Base-by-base conservation (phyloP, 2,329 filamentous ascomycete species). In the Anisogramma anomala region DNA sequence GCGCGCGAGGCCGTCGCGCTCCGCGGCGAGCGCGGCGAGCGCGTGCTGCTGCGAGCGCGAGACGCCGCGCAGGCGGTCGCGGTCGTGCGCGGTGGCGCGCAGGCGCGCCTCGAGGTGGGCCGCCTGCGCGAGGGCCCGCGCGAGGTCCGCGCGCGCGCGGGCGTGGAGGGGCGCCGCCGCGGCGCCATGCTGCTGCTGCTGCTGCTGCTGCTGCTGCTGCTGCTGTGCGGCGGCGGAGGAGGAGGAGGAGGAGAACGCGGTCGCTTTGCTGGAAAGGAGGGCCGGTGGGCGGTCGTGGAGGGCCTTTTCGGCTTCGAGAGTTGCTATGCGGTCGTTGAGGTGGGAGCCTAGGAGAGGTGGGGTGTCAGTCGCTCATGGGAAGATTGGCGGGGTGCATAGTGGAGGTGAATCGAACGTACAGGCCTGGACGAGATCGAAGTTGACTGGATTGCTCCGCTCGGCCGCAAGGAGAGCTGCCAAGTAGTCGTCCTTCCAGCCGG, bases 401-500 rank as follows among this genome's bases (percentile, higher is more conserved):
- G 11, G 11, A 25, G 26, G 47, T 19, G 45, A 41, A 47, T 42
- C 27, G 30, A 13, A 58, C 75, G 51, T 58, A 94, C 88, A 94
- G 47, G 84, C 80, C 57, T 86, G 72, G 53, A 94, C 82, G 47
- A 93, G 72, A 39, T 78, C 72, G 53, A 67, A 65, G 50, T 76
- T 74, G 46, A 77, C 65, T 4, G 70, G 68, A 50, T 65, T 70
- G 44, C 86, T 82, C 48, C 77, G 72, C 54, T 77, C 72, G 53
- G 85, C 84, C 53, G 82, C 79, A 51, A 77, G 72, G 50, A 96
- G 69, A 49, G 82, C 81, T 47, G 75, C 68, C 48, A 84, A 69
- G 60, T 94, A 95, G 54, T 93, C 83, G 50, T 84, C 78, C 55
- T 80, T 74, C 84, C 88, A 93, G 66, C 74, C 75, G 49, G 76